Percentiles rank a stretch among this genome's conserved stretches.
Evolutionary conservation across 495 filamentous ascomycete genomes (phyloP).

Genomic region (Aspergillus conjunctus): DNA sequence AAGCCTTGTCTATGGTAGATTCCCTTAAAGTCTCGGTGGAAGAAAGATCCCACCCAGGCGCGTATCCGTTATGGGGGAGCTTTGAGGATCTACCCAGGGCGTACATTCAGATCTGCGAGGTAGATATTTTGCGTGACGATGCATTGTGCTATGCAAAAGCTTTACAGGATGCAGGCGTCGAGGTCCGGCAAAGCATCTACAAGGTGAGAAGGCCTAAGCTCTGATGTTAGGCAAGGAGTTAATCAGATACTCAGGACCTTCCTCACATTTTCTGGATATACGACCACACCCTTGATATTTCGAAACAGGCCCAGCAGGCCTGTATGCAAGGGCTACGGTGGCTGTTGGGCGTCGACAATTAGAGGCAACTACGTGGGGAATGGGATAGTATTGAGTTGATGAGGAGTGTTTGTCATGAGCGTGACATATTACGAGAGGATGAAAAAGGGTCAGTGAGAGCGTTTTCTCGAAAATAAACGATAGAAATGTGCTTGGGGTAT

Average conservation of each 20-base stretch:
- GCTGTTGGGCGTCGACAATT: neutral
- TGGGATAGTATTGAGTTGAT: too few species aligned
- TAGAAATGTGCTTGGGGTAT: too few species aligned
- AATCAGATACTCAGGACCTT: neutral
- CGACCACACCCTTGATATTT: neutral
- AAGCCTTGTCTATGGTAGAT: neutral
- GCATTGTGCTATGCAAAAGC: neutral
- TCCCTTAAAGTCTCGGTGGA: neutral
- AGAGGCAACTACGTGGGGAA: too few species aligned
- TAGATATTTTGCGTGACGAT: neutral
- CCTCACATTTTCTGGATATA: slow-evolving; percentile 7
- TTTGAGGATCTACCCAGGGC: neutral
- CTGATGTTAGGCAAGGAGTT: neutral
- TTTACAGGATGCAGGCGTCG: neutral
- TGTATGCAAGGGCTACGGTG: neutral
- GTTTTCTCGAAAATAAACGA: too few species aligned
- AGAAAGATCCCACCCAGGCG: neutral
- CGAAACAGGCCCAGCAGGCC: neutral
- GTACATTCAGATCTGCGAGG: slow-evolving; percentile 2
- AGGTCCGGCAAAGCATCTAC: neutral
- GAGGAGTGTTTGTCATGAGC: too few species aligned
- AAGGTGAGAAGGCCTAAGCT: neutral
- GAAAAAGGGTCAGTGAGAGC: too few species aligned
- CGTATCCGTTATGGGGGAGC: neutral
- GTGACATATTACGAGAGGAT: too few species aligned